Evolutionary conservation across 768 basidiomycete genomes (phyloP).

Genomic region (Tremella mesenterica): DNA sequence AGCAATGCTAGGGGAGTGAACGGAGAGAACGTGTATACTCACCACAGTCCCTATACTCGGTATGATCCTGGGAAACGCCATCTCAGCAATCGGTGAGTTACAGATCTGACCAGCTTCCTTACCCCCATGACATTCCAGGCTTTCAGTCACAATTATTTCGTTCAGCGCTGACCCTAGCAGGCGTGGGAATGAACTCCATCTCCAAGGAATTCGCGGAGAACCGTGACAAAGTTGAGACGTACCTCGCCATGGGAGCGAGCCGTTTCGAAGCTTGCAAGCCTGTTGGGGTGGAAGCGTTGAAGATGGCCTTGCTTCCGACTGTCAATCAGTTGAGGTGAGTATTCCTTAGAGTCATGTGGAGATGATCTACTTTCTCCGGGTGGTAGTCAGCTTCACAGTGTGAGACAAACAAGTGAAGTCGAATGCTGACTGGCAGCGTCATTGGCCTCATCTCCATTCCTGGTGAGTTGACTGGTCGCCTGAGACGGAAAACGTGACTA

Average conservation of each 20-base stretch:
- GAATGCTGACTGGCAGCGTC: slow-evolving; percentile 24
- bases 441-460: slow-evolving; percentile 46
- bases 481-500: background rate
- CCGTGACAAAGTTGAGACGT: slow-evolving; percentile 72
- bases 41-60: slow-evolving; percentile 66
- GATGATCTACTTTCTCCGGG: too few relatives aligned
- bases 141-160: too few relatives aligned
- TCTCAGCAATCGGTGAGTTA: slow-evolving; percentile 53
- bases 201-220: slow-evolving; percentile 72
- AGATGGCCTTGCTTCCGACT: slow-evolving; percentile 66
- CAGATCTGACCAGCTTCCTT: background rate
- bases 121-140: too few relatives aligned
- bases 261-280: slow-evolving; percentile 75
- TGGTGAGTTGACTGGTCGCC: slow-evolving; percentile 13
- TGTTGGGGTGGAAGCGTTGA: slow-evolving; percentile 67
- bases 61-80: slow-evolving; percentile 74
- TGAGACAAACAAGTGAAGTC: slow-evolving; percentile 47
- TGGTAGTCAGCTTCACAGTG: too few relatives aligned
- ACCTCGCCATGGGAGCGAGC: slow-evolving; percentile 76
- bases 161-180: too few relatives aligned
- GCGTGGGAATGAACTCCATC: slow-evolving; percentile 58
- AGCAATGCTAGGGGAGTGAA: too few relatives aligned
- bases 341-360: background rate
- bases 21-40: background rate
- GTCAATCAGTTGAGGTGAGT: slow-evolving; percentile 70